Conservation (phyloP, 2,329 filamentous ascomycete species). For the Colletotrichum musae region DNA sequence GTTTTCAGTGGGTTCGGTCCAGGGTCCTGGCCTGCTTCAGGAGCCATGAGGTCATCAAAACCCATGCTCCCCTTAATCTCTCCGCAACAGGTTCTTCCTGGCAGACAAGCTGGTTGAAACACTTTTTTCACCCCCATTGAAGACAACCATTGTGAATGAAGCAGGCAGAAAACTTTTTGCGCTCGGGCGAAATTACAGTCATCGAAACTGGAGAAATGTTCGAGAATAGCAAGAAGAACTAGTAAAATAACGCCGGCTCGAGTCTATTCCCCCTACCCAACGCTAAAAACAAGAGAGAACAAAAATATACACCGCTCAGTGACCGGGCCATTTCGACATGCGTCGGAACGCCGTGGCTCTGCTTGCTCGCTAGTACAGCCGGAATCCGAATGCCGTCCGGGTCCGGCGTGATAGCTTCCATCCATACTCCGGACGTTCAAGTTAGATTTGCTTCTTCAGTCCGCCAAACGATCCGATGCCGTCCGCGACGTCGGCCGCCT, state of each 20-base stretch:
- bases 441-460: slow-evolving; percentile 48
- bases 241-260: slow-evolving; percentile 3
- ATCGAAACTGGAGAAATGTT: slow-evolving; percentile 14
- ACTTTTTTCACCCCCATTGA: neutral
- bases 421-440: no score
- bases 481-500: slow-evolving; percentile 50
- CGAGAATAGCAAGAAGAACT: slow-evolving; percentile 21
- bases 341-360: slow-evolving; percentile 9
- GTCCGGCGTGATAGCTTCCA: no score
- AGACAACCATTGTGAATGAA: neutral
- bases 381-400: neutral
- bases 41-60: slow-evolving; percentile 38
- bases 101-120: slow-evolving; percentile 20
- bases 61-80: slow-evolving; percentile 38
- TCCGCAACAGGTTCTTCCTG: slow-evolving; percentile 34
- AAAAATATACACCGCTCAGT: no score
- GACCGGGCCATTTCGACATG: no score
- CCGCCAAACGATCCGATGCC: slow-evolving; percentile 48
- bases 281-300: neutral
- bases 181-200: slow-evolving; percentile 1
- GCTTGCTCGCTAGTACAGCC: neutral
- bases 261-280: neutral
- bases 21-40: slow-evolving; percentile 32
- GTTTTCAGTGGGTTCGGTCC: slow-evolving; percentile 9
- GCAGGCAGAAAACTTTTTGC: neutral